Evolutionary conservation across 768 basidiomycete species (phyloP).

Genomic region (Leucosporidium yakuticum): DNA sequence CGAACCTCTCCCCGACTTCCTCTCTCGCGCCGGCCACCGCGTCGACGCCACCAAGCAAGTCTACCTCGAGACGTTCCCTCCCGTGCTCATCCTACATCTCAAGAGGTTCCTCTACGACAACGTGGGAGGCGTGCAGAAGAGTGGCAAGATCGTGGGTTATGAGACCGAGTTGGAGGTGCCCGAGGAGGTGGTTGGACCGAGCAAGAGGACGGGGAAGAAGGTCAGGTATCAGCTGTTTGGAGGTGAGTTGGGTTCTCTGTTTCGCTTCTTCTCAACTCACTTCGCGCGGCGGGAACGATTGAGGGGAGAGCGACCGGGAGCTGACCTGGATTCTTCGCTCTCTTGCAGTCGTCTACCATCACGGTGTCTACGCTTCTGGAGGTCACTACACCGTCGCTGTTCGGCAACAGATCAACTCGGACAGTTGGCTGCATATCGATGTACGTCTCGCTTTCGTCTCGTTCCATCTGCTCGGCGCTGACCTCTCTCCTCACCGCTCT

Average conservation of each 20-base stretch:
- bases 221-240: slow-evolving; percentile 49
- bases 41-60: slow-evolving; percentile 68
- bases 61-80: slow-evolving; percentile 74
- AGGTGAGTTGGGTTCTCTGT: slow-evolving; percentile 35
- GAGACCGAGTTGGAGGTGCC: slow-evolving; percentile 70
- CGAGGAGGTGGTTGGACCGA: slow-evolving; percentile 46
- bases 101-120: slow-evolving; percentile 85
- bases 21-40: slow-evolving; percentile 54
- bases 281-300: not conserved
- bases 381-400: slow-evolving; percentile 95
- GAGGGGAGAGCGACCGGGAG: not conserved
- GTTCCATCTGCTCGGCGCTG: too few species aligned
- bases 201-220: slow-evolving; percentile 54
- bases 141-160: slow-evolving; percentile 73
- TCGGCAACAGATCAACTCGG: slow-evolving; percentile 51
- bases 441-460: too few species aligned
- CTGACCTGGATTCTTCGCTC: not conserved
- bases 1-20: slow-evolving; percentile 65
- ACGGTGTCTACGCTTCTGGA: slow-evolving; percentile 79
- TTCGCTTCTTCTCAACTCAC: not conserved
- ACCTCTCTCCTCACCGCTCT: too few species aligned
- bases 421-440: slow-evolving; percentile 85
- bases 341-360: slow-evolving; percentile 74
- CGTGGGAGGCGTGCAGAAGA: slow-evolving; percentile 71
- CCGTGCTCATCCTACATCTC: slow-evolving; percentile 77